These are phyloP conservation scores for Lepidium africanum DNA, from an alignment of 345 rosid species.

Conservation along the genomic window DNA sequence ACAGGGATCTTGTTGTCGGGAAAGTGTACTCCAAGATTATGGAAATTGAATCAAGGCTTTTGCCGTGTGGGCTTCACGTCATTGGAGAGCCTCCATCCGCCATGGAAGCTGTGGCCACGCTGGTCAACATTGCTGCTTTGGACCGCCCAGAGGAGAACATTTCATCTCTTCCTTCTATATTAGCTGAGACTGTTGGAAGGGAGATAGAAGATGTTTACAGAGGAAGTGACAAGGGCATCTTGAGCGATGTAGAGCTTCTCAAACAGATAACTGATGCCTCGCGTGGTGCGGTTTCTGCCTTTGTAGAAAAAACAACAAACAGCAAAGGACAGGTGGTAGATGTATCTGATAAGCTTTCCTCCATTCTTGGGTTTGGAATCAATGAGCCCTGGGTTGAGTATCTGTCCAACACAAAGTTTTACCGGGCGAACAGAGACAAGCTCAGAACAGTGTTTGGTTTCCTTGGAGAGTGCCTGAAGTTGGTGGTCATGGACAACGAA, in stretches of 20 bases:
- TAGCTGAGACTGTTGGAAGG: conserved; percentile 78
- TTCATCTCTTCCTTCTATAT: conserved; percentile 60
- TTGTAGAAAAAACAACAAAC: conserved; percentile 73
- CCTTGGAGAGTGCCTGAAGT: conserved; percentile 81
- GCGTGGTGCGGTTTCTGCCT: conserved; percentile 76
- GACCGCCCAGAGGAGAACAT: conserved; percentile 87
- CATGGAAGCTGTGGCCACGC: conserved; percentile 91
- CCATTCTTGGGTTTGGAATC: conserved; percentile 87
- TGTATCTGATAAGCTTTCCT: conserved; percentile 62
- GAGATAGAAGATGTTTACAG: conserved; percentile 79
- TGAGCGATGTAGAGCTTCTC: conserved; percentile 96
- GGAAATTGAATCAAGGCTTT: conserved; percentile 95
- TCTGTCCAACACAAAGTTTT: conserved; percentile 77
- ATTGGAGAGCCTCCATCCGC: conserved; percentile 99
- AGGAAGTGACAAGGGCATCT: conserved; percentile 77
- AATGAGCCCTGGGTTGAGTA: conserved; percentile 96
- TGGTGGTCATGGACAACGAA: conserved; percentile 91
- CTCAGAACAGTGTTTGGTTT: conserved; percentile 71
- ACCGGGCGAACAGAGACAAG: conserved; percentile 80
- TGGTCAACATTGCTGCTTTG: conserved; percentile 90
- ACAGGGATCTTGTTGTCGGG: conserved; percentile 86
- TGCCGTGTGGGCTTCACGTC: conserved; percentile 95
- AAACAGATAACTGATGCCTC: conserved; percentile 91
- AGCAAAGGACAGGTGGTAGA: conserved; percentile 87
- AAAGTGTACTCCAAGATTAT: conserved; percentile 96